These are phyloP conservation scores for Calvatia gigantea DNA, from an alignment of 768 basidiomycete species.

Conservation along the genomic window DNA sequence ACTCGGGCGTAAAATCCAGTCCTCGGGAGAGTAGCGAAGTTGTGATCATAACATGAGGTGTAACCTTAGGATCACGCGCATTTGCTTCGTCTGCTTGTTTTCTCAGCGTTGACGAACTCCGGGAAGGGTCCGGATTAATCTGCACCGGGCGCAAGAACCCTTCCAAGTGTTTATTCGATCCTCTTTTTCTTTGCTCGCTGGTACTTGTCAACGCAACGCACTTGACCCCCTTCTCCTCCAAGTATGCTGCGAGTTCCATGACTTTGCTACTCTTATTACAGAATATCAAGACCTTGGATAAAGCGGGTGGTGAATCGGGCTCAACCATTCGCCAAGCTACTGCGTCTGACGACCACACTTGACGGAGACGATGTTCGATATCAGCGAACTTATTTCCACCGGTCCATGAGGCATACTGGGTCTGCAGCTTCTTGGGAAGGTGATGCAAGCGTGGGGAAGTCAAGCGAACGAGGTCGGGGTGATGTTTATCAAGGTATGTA, in stretches of 20 bases:
- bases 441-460: slow-evolving; percentile 79
- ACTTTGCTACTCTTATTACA: slow-evolving; percentile 76
- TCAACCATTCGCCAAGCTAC: slow-evolving; percentile 19
- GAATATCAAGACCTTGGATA: slow-evolving; percentile 78
- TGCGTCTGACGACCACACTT: slow-evolving; percentile 73
- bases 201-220: slow-evolving; percentile 65
- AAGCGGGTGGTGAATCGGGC: slow-evolving; percentile 20
- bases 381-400: slow-evolving; percentile 81
- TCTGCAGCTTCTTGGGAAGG: slow-evolving; percentile 65
- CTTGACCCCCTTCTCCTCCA: slow-evolving; percentile 58
- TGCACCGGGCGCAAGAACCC: slow-evolving; percentile 55
- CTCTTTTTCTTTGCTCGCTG: slow-evolving; percentile 53
- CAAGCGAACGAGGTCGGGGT: slow-evolving; percentile 66
- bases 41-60: slow-evolving; percentile 75
- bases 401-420: slow-evolving; percentile 72
- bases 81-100: slow-evolving; percentile 1
- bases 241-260: slow-evolving; percentile 51
- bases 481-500: slow-evolving; percentile 55
- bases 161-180: slow-evolving; percentile 73
- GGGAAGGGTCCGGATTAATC: background rate
- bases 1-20: slow-evolving; percentile 76
- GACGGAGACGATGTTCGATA: slow-evolving; percentile 68
- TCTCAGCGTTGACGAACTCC: slow-evolving; percentile 8
- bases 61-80: slow-evolving; percentile 27
- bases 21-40: slow-evolving; percentile 90